phyloP scores from a whole-genome alignment of 1,139 yeast species.

The Saccharomyces hybrid region DNA sequence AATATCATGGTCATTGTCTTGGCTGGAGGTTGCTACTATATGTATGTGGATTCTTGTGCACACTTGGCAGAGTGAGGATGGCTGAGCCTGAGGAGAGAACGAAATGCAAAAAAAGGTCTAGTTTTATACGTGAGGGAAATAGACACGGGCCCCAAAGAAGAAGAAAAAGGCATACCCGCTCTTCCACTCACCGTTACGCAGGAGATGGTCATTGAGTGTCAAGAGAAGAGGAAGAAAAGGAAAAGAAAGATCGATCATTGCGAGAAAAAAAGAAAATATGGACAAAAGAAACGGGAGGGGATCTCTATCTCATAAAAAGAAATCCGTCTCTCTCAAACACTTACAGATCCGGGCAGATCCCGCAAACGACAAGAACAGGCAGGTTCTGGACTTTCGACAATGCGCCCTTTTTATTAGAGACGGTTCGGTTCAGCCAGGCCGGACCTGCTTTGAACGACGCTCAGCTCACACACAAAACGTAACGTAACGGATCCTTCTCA shows the following conservation, averaged over 20 bases:
- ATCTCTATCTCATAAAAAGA: neutral
- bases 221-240: neutral
- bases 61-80: neutral
- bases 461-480: neutral
- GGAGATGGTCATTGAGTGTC: neutral
- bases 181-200: neutral
- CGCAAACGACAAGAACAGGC: neutral
- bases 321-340: neutral
- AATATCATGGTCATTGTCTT: neutral
- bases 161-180: neutral
- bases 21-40: neutral
- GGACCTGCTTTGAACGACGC: neutral
- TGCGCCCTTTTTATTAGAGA: neutral
- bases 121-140: neutral
- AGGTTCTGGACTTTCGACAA: neutral
- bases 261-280: neutral
- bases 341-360: neutral
- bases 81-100: neutral
- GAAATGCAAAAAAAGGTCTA: no score
- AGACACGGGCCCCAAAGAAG: neutral
- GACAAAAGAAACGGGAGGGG: neutral
- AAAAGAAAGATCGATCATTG: neutral
- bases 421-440: neutral
- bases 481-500: neutral
- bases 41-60: neutral